phyloP scores from a whole-genome alignment of 768 basidiomycete genomes.

The Paxillus rubicundulus region DNA sequence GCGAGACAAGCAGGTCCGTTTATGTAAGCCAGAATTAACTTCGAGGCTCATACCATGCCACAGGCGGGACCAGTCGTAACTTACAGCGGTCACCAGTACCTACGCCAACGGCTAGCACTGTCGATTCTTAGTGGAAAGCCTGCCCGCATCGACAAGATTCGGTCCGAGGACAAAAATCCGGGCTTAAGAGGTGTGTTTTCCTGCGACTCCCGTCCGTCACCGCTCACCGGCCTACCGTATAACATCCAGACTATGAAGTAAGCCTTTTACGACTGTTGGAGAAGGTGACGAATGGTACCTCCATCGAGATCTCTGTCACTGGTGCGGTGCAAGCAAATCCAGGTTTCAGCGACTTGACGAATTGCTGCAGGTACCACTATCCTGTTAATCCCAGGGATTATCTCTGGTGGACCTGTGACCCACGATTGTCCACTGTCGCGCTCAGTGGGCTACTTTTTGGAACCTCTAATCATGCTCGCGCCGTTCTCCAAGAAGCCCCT shows the following conservation, averaged over 20 bases:
- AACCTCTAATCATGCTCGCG: conserved; percentile 85
- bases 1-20: background rate
- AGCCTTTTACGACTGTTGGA: conserved; percentile 85
- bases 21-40: conserved; percentile 25
- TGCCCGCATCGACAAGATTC: conserved; percentile 82
- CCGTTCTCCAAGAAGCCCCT: conserved; percentile 90
- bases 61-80: conserved; percentile 43
- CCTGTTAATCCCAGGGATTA: conserved; percentile 88
- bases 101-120: conserved; percentile 84
- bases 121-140: conserved; percentile 85
- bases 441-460: conserved; percentile 92
- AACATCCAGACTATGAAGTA: conserved; percentile 78
- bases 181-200: conserved; percentile 73
- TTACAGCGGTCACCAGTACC: conserved; percentile 78
- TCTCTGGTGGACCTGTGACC: conserved; percentile 73
- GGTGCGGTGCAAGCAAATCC: conserved; percentile 45
- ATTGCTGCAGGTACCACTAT: conserved; percentile 76
- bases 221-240: background rate
- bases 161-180: conserved; percentile 90
- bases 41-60: conserved; percentile 33
- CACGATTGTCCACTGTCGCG: conserved; percentile 91
- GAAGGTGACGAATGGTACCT: conserved; percentile 88
- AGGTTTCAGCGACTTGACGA: background rate
- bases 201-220: background rate
- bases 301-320: conserved; percentile 95